Evolutionary conservation across 495 filamentous ascomycete genomes (phyloP), one percentile per base, ranked within the genome.

Genomic region (Trypethelium eluteriae): DNA sequence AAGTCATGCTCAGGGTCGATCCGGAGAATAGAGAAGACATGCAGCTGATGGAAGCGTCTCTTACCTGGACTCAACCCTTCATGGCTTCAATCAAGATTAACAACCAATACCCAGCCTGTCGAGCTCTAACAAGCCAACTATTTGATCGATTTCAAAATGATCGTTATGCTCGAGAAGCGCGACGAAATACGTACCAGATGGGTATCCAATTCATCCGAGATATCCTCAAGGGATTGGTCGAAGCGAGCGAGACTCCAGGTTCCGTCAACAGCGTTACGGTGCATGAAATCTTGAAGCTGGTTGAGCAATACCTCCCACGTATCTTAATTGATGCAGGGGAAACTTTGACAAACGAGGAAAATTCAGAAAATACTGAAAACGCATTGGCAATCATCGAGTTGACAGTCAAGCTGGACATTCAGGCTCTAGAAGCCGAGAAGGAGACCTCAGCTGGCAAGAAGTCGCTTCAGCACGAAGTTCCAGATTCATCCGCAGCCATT

Each of bases 1-100:
- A 79, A 18, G 81, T 88, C 25, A 78, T 94, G 7, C 73, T 81
- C 67, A 74, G 81, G 56, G 83, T 84, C n/a, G 77, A 81, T 2
- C 79, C 83, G 25, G 79, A 82, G 11, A 82, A 86, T 35, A 76
- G 79, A 14, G 82, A 79, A 67, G 79, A 84, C 3, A 78, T 81
- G 57, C 81, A 85, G n/a, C 75, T 80, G 1, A 76, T 86, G 36
- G 81, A 82, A 41, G 82, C 87, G 49, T 79, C 85, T 69, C 80
- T 90, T 2, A 82, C 82, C n/a, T 96, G 90, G 89, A 84, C 90
- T 39, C 79, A 76, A 46, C 84, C 86, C 0, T 88, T 96, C 68
- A 82, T 95, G 72, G 78, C 80, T n/a, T 96, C 92, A 0, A 80
- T 96, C 50, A 86, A 87, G 64, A 76, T 84, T 2, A 82, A 82